Conservation (phyloP, 106 monocot species). For the Ottelia alismoides region DNA sequence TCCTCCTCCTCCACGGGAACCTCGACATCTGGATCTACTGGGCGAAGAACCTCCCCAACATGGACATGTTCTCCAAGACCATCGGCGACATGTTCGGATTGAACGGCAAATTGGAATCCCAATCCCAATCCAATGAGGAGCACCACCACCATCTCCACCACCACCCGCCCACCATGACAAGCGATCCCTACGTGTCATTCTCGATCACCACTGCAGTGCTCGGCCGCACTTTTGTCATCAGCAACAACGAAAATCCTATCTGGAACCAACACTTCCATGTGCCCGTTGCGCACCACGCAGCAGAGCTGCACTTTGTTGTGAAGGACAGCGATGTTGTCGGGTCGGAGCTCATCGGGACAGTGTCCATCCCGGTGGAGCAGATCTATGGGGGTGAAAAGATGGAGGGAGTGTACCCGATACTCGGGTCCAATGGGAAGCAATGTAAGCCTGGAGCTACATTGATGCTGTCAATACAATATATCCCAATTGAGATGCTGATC, state of each 20-base stretch:
- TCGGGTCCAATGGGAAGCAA: constrained; percentile 59
- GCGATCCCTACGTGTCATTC: constrained; percentile 82
- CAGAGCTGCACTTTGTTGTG: constrained; percentile 55
- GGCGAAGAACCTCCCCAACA: constrained; percentile 70
- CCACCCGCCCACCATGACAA: constrained; percentile 79
- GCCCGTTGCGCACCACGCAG: constrained; percentile 63
- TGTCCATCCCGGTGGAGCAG: constrained; percentile 43
- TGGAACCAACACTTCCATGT: constrained; percentile 88
- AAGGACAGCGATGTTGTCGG: constrained; percentile 85
- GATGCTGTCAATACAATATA: constrained; percentile 58
- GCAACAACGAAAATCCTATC: constrained; percentile 72
- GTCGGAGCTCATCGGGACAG: constrained; percentile 70
- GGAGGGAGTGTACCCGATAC: constrained; percentile 55
- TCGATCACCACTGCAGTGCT: constrained; percentile 32
- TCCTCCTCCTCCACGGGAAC: constrained; percentile 68
- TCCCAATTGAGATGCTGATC: constrained; percentile 47
- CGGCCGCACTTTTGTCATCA: constrained; percentile 74
- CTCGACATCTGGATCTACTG: constrained; percentile 54
- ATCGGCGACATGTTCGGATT: constrained; percentile 53
- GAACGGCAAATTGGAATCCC: constrained; percentile 25
- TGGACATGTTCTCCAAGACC: constrained; percentile 82
- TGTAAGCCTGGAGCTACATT: constrained; percentile 53
- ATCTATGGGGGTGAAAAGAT: constrained; percentile 46
- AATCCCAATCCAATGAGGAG: constrained; percentile 22
- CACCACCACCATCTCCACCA: too few relatives aligned